Evolutionary conservation across 257 asterid genomes (phyloP).

Genomic region (Apocynum venetum): DNA sequence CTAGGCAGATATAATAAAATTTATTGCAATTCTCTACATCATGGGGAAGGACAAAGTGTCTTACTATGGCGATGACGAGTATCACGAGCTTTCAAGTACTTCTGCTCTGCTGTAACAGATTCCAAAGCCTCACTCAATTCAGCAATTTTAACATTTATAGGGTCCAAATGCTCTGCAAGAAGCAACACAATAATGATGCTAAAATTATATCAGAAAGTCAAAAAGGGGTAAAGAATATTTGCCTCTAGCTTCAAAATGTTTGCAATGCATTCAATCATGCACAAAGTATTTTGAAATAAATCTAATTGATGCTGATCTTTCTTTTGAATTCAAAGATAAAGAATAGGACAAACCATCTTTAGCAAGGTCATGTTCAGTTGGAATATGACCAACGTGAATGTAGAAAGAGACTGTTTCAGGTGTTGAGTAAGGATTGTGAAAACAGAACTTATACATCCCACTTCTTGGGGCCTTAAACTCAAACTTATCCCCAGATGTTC

Average conservation of each 20-base stretch:
- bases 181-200: constrained; percentile 15
- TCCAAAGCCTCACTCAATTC: constrained; percentile 80
- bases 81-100: constrained; percentile 69
- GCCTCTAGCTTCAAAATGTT: not conserved
- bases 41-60: constrained; percentile 19
- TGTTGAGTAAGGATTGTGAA: constrained; percentile 60
- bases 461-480: constrained; percentile 68
- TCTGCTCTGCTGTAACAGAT: constrained; percentile 75
- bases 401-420: constrained; percentile 85
- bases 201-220: constrained; percentile 11
- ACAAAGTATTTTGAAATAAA: not conserved
- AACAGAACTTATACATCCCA: constrained; percentile 94
- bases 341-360: constrained; percentile 64
- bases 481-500: constrained; percentile 73
- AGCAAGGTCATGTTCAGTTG: constrained; percentile 66
- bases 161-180: constrained; percentile 68
- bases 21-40: not conserved
- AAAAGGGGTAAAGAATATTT: constrained; percentile 6
- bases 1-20: not conserved
- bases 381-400: constrained; percentile 85
- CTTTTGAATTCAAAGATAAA: constrained; percentile 5
- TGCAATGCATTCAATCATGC: not conserved
- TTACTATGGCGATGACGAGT: constrained; percentile 76
- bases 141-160: constrained; percentile 79
- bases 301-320: not conserved